Base-by-base conservation (phyloP, 169 alveolate species). In the Eimeria falciformis region DNA sequence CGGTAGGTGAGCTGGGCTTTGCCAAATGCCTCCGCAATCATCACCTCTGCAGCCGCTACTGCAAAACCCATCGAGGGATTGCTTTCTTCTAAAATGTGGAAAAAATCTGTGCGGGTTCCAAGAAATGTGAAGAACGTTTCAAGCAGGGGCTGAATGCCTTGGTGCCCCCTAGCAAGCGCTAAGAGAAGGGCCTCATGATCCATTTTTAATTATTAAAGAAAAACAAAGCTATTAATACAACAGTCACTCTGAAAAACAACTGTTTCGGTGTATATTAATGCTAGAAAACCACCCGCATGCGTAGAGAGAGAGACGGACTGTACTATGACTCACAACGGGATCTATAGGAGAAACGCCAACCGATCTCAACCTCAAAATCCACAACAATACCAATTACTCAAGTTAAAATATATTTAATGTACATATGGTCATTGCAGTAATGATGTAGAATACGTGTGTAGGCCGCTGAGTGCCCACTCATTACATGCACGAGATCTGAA, bases 11-110 rank as follows among this genome's bases (percentile, higher is more conserved):
- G 77, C 87, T 88, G 93, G 37, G 79, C 71, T 50, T 43, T 14
- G 9, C 25, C 23, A 43, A 88, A 88, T 17, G 69, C 50, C 11
- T 56, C 73, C 25, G 58, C 62, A 56, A 97, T 96, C 95, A 97
- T 95, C 37, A 93, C 95, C 88, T 95, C 96, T 1, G 97, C 97
- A 21, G 93, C 94, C 17, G 97, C 97, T 25, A 97, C 97, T 23
- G 97, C 96, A 93, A 97, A 97, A 43, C 98, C 98, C 98, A 97
- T 96, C 43, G 95, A 95, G 81, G 96, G 98, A 23, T 95, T 96
- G 43, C 96, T 97, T 94, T 94, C 95, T 37, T 84, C 91, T 46
- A 87, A 65, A 25, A 95, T 77, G 47, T 89, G 91, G 47, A 92
- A 97, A 94, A 96, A 96, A 92, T 97, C 98, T 5, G 98, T 97